Evolutionary conservation across 192 early-diverging fungal genomes (phyloP), one percentile per base, ranked within the genome.

Genomic region (Coemansia sp.): DNA sequence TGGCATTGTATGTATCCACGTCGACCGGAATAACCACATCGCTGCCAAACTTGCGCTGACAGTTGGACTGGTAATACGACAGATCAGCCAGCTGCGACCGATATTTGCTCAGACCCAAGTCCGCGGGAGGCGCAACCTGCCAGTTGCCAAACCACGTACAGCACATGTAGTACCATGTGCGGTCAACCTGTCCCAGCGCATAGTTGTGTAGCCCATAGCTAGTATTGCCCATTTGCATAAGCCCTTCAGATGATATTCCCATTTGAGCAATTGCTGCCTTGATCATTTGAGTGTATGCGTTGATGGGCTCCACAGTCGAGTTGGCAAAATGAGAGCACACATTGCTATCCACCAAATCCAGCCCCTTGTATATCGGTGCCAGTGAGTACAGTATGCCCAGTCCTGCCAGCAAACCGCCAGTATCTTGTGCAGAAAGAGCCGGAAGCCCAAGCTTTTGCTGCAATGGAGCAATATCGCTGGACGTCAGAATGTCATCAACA

Each of bases 111-210:
- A 78, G 57, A 0, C 49, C 45, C 0, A 51, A 52, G 6, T 14
- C 42, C 36, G 49, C 70, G 2, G 70, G 60, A 20, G 75, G 67
- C 16, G 66, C 66, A 5, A 61, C 63, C 55, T 83, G 85, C 55
- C 81, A 83, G 70, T 84, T 85, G 7, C 83, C 87, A 37, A 84
- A 81, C 70, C 87, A 84, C 33, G 72, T 76, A 56, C 87, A 89
- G 26, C 70, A 73, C 59, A 85, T 84, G 70, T 82, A 89, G 35
- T 75, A 73, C 81, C 81, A 83, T 59, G 65, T 50, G 45, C 55
- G 72, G 51, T 71, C 47, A 16, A 49, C 21, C 20, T 79, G 76
- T 28, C 49, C 63, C 26, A 79, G 48, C 19, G 61, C 50, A 12
- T 68, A 65, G 40, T 79, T 54, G 57, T 65, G 50, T 14, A 72